Conservation (phyloP, 768 basidiomycete genomes). For the Tephrocybe rancida region DNA sequence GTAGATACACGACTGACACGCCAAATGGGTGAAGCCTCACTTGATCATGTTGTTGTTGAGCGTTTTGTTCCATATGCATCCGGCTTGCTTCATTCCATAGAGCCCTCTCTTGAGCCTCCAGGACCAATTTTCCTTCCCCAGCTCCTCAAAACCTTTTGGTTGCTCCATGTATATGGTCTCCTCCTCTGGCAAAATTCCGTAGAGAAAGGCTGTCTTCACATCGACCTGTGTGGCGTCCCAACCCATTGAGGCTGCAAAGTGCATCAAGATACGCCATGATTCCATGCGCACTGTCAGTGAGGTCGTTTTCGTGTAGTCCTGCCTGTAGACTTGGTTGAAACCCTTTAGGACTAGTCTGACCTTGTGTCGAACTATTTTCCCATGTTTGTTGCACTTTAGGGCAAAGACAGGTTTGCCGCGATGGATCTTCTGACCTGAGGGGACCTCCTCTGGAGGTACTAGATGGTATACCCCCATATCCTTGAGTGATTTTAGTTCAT, state of each 20-base stretch:
- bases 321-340: constrained; percentile 41
- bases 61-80: too few species aligned
- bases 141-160: constrained; percentile 31
- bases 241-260: constrained; percentile 31
- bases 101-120: constrained; percentile 26
- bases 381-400: constrained; percentile 31
- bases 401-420: too few species aligned
- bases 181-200: too few species aligned
- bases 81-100: too few species aligned
- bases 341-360: constrained; percentile 40
- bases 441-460: not conserved
- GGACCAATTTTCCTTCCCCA: constrained; percentile 22
- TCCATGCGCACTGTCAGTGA: too few species aligned
- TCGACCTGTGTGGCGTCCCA: constrained; percentile 39
- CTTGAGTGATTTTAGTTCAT: too few species aligned
- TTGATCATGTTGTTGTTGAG: constrained; percentile 21
- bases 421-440: constrained; percentile 18
- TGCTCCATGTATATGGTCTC: constrained; percentile 18
- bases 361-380: constrained; percentile 29
- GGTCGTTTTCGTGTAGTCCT: too few species aligned
- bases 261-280: constrained; percentile 33
- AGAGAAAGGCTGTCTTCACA: constrained; percentile 8
- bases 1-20: constrained; percentile 37
- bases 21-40: constrained; percentile 30
- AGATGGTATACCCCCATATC: not conserved